Base-by-base conservation (phyloP, 805 yeast species). In the Kazachstania psychrophila region DNA sequence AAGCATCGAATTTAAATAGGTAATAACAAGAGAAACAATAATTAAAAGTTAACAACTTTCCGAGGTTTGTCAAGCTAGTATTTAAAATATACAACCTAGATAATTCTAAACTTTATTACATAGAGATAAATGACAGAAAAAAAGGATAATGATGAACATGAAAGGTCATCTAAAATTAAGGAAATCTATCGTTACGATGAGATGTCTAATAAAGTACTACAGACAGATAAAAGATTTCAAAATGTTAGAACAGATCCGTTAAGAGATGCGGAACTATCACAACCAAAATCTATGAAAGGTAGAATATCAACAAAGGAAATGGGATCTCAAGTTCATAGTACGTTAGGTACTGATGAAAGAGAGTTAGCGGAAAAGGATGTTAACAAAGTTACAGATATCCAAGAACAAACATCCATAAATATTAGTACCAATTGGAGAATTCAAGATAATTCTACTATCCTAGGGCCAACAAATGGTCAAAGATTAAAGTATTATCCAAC, bases 191-290 rank as follows among this genome's bases (percentile, higher is more conserved):
- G 75, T 45, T 74, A 77, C 47, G 80, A 77, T 54, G 83, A 74
- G 52, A 79, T 84, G 87, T 71, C 94, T 34, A 81, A 78, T 48
- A 78, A 78, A 63, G 89, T 84, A 42, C 66, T 78, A 20, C 62
- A 69, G 43, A 72, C 70, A 42, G 85, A 79, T 52, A 65, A 68
- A 42, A 57, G 77, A 34, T 61, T 75, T 26, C 54, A 73, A 34
- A 69, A 70, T 33, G 58, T 52, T 42, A 61, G 56, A 31, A 52
- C 65, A 30, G 64, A 58, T 33, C 66, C 65, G 7, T 48, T 49
- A 12, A 55, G 49, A 32, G 74, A 68, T 35, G 73, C 72, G 4
- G 76, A 70, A 17, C 53, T 64, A 11, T 75, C 80, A 2, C 75
- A 70, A 31, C 95, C 96, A 0, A 75, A 75, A 39, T 76, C 94